Evolutionary conservation across 306 rosid genomes (phyloP).

Genomic region (Castanea sativa): DNA sequence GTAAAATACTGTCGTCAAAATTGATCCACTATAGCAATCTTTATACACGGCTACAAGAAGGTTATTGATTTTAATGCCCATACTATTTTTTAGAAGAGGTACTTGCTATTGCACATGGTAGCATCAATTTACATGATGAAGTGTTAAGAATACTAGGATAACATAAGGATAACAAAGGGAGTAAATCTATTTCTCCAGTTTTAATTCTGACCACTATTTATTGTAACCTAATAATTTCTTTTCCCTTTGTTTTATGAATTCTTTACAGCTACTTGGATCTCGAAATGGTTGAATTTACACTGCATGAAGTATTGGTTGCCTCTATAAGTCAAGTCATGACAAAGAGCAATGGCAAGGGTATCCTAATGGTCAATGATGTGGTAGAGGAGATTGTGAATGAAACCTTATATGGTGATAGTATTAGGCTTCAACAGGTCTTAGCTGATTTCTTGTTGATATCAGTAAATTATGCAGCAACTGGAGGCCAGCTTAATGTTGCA

Average conservation of each 20-base stretch:
- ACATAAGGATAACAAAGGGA: not conserved
- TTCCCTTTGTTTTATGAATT: conserved; percentile 13
- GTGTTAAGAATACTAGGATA: not conserved
- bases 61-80: not conserved
- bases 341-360: conserved; percentile 51
- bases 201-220: conserved; percentile 19
- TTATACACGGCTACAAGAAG: conserved; percentile 1
- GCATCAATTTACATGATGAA: not conserved
- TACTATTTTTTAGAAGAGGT: not conserved
- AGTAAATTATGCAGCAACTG: conserved; percentile 52
- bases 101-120: conserved; percentile 1
- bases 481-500: conserved; percentile 65
- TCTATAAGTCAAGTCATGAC: conserved; percentile 74
- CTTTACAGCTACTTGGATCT: conserved; percentile 67
- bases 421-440: conserved; percentile 84
- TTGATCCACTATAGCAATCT: not conserved
- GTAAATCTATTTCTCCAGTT: not conserved
- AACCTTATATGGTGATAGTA: conserved; percentile 73
- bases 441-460: conserved; percentile 73
- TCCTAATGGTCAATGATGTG: conserved; percentile 66
- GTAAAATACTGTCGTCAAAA: not conserved
- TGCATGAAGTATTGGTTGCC: conserved; percentile 67
- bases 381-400: conserved; percentile 46
- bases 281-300: conserved; percentile 87
- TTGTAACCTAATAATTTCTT: conserved; percentile 8